Evolutionary conservation across 2,329 filamentous ascomycete species (phyloP).

Genomic region (Colletotrichum trifolii): DNA sequence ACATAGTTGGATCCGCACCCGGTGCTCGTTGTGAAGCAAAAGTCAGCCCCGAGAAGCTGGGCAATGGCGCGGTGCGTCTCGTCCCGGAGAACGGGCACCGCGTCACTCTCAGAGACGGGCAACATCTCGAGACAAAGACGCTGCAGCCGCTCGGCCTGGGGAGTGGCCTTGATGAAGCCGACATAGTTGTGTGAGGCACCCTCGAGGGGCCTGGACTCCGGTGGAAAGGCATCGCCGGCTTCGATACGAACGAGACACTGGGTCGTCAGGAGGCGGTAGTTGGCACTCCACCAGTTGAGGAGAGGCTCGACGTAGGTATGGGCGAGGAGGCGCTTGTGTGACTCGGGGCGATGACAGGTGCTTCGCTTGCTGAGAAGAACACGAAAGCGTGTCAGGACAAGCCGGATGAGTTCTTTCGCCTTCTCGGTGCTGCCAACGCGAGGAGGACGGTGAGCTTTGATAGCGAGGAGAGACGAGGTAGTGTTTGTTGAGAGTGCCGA

Average conservation of each 20-base stretch:
- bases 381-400: slow-evolving; percentile 4
- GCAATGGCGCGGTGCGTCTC: slow-evolving; percentile 24
- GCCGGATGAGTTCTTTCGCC: slow-evolving; percentile 6
- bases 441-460: slow-evolving; percentile 12
- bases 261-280: slow-evolving; percentile 31
- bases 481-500: background rate
- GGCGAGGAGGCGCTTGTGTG: slow-evolving; percentile 6
- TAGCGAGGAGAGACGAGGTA: background rate
- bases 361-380: slow-evolving; percentile 8
- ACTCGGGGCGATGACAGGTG: background rate
- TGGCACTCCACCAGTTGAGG: slow-evolving; percentile 35
- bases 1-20: slow-evolving; percentile 37
- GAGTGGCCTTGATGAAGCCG: slow-evolving; percentile 28
- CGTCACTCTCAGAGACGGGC: slow-evolving; percentile 28
- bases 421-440: slow-evolving; percentile 7
- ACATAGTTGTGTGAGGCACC: slow-evolving; percentile 37
- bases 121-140: slow-evolving; percentile 30
- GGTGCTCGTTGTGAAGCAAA: slow-evolving; percentile 34
- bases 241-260: slow-evolving; percentile 17
- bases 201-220: slow-evolving; percentile 13
- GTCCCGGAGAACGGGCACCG: slow-evolving; percentile 24
- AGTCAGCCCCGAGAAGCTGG: slow-evolving; percentile 28
- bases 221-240: slow-evolving; percentile 14
- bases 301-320: slow-evolving; percentile 37
- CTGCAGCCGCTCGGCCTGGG: slow-evolving; percentile 28